Percentiles rank a stretch among this genome's conserved stretches.
phyloP scores from a whole-genome alignment of 129 eudicot species.

The Artemisia annua region DNA sequence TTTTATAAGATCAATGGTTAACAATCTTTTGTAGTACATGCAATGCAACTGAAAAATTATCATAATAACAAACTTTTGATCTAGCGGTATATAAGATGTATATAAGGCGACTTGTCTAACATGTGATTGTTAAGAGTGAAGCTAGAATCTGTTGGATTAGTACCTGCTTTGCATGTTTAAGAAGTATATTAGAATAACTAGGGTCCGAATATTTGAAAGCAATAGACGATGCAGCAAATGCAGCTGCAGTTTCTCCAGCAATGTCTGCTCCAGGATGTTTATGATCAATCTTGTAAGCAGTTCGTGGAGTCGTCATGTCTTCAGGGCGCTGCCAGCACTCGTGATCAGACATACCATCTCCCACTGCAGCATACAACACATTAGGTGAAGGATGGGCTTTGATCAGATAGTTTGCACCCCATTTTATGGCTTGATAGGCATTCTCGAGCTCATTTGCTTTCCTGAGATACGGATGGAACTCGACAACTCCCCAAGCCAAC shows the following conservation, averaged over 20 bases:
- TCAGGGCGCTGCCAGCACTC: slow-evolving; percentile 2
- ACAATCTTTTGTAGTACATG: neutral
- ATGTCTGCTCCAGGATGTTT: neutral
- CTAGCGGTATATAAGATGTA: neutral
- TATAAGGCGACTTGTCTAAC: neutral
- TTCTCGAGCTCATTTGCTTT: neutral
- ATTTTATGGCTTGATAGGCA: neutral
- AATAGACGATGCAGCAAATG: neutral
- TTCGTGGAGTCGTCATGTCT: neutral
- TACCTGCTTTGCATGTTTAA: neutral
- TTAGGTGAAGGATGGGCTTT: neutral
- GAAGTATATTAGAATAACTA: neutral
- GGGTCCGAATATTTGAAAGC: neutral
- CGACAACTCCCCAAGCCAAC: slow-evolving; percentile 1
- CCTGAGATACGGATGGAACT: neutral
- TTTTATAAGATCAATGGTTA: neutral
- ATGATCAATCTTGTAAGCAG: neutral
- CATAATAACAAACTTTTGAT: too few relatives aligned
- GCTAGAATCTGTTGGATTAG: neutral
- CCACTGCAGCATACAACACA: neutral
- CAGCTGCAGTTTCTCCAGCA: neutral
- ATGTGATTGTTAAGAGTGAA: neutral
- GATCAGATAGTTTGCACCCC: neutral
- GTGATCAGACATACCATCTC: neutral
- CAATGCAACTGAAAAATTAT: neutral